A percentile compares a stretch with the other conserved stretches of the same genome.
phyloP scores from a whole-genome alignment of 179 eudicot genomes.

The Sideroxylon spinosum region DNA sequence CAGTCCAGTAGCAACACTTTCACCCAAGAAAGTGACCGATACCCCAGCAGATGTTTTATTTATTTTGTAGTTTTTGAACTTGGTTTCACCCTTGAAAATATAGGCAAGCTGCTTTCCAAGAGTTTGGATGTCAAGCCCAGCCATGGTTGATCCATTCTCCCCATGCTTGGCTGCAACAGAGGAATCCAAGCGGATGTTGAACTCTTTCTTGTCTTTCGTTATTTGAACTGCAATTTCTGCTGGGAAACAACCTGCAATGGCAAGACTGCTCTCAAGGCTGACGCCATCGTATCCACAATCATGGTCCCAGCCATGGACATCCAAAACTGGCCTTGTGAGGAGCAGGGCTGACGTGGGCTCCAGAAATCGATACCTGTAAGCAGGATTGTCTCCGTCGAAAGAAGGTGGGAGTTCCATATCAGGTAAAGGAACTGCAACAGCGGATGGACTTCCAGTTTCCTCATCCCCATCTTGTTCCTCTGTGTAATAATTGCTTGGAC shows the following conservation, averaged over 20 bases:
- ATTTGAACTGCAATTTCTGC: slow-evolving; percentile 43
- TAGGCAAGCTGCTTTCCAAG: slow-evolving; percentile 49
- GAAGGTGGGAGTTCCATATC: slow-evolving; percentile 60
- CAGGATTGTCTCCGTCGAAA: slow-evolving; percentile 51
- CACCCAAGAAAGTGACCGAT: slow-evolving; percentile 48
- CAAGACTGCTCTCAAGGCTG: slow-evolving; percentile 44
- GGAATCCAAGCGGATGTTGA: slow-evolving; percentile 51
- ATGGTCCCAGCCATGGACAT: slow-evolving; percentile 62
- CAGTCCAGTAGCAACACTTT: slow-evolving; percentile 49
- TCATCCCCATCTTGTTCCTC: slow-evolving; percentile 38
- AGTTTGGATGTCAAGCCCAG: slow-evolving; percentile 51
- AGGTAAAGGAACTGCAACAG: slow-evolving; percentile 55
- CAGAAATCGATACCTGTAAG: slow-evolving; percentile 55
- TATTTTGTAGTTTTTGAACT: slow-evolving; percentile 34
- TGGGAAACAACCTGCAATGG: slow-evolving; percentile 42
- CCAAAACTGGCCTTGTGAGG: slow-evolving; percentile 52
- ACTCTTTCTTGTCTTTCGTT: slow-evolving; percentile 61
- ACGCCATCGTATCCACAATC: slow-evolving; percentile 69
- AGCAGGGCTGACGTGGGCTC: slow-evolving; percentile 48
- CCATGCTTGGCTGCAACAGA: slow-evolving; percentile 63
- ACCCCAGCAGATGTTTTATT: slow-evolving; percentile 56
- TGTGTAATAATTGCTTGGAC: slow-evolving; percentile 19
- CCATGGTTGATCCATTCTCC: slow-evolving; percentile 53
- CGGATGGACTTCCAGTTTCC: slow-evolving; percentile 45
- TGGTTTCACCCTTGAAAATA: slow-evolving; percentile 50